phyloP scores from a whole-genome alignment of 2,329 filamentous ascomycete genomes.

The Bertia moriformis region DNA sequence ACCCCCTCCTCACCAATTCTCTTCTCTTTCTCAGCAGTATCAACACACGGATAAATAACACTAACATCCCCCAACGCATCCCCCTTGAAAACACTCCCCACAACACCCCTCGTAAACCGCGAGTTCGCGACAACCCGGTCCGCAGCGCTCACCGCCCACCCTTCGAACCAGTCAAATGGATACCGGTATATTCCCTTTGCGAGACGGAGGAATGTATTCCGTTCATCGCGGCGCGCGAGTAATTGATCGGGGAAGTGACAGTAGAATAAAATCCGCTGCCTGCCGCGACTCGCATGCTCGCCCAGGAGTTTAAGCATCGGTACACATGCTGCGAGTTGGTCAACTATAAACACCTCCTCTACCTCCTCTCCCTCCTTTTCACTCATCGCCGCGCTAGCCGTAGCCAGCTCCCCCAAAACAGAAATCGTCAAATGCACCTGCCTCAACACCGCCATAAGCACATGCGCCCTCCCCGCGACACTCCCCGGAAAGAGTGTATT shows the following conservation, averaged over 20 bases:
- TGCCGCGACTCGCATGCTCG: conserved; percentile 21
- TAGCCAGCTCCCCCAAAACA: conserved; percentile 46
- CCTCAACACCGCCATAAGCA: conserved; percentile 80
- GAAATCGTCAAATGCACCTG: conserved; percentile 62
- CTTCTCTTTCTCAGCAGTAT: conserved; percentile 19
- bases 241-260: conserved; percentile 95
- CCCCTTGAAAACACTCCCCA: conserved; percentile 56
- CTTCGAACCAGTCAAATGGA: conserved; percentile 79
- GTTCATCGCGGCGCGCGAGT: conserved; percentile 53
- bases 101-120: conserved; percentile 68
- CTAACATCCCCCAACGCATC: conserved; percentile 32
- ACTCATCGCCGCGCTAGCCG: conserved; percentile 12
- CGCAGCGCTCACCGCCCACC: conserved; percentile 76
- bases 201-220: background rate
- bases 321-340: conserved; percentile 82
- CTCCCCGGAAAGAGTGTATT: conserved; percentile 66
- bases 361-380: background rate
- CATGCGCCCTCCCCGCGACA: conserved; percentile 67
- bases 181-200: conserved; percentile 49
- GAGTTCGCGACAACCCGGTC: conserved; percentile 92
- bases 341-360: conserved; percentile 56
- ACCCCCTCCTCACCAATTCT: conserved; percentile 14
- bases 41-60: conserved; percentile 87
- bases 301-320: conserved; percentile 63
- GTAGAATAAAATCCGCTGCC: conserved; percentile 63